Evolutionary conservation across 1,284 basidiomycete genomes (phyloP).

Genomic region (Cerrena zonata): DNA sequence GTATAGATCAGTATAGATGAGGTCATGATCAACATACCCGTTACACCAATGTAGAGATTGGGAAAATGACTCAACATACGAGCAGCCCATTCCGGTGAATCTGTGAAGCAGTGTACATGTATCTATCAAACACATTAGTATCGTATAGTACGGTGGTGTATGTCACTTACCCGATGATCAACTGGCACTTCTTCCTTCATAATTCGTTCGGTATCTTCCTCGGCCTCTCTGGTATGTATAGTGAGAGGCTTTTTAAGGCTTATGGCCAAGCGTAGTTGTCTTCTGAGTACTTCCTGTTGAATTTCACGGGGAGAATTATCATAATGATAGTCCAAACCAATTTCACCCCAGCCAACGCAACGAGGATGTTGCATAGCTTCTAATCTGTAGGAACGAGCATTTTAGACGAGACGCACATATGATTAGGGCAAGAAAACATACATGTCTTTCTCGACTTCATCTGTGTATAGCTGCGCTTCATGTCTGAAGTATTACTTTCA

Average conservation of each 20-base stretch:
- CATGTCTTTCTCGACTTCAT: slow-evolving; percentile 66
- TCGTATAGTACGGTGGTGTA: not conserved
- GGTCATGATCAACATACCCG: slow-evolving; percentile 37
- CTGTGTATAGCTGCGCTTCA: slow-evolving; percentile 62
- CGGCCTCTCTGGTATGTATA: slow-evolving; percentile 77
- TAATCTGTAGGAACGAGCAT: slow-evolving; percentile 36
- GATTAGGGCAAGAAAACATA: slow-evolving; percentile 29
- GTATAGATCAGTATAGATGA: not conserved
- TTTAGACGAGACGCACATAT: not conserved
- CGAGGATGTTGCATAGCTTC: slow-evolving; percentile 73
- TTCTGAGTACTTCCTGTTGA: slow-evolving; percentile 58
- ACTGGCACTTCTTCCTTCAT: slow-evolving; percentile 66
- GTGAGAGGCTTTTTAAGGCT: slow-evolving; percentile 65
- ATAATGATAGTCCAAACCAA: slow-evolving; percentile 81
- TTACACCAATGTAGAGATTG: slow-evolving; percentile 76
- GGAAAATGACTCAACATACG: slow-evolving; percentile 71
- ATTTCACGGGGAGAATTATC: slow-evolving; percentile 64
- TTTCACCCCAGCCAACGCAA: slow-evolving; percentile 81
- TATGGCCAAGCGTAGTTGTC: slow-evolving; percentile 66
- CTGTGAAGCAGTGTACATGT: slow-evolving; percentile 78
- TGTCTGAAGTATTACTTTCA: slow-evolving; percentile 40
- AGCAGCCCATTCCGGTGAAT: slow-evolving; percentile 64
- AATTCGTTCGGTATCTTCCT: slow-evolving; percentile 72
- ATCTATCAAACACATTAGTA: slow-evolving; percentile 38
- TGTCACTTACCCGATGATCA: slow-evolving; percentile 51